Conservation (phyloP, 2,329 filamentous ascomycete species). For the Nakataea oryzae region DNA sequence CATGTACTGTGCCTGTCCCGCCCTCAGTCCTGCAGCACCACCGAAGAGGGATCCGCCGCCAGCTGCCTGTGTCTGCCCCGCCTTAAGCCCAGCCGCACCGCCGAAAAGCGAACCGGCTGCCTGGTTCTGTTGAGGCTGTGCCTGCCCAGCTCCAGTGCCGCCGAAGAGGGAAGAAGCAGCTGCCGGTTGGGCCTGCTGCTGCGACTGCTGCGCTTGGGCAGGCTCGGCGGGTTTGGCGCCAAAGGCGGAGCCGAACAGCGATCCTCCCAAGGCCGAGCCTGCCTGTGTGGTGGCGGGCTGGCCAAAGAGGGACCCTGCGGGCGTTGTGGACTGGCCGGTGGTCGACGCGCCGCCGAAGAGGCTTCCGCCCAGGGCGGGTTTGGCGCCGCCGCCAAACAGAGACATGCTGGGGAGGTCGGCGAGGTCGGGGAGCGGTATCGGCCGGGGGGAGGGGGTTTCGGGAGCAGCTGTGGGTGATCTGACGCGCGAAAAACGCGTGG, state of each 20-base stretch:
- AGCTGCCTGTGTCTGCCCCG: too few relatives aligned
- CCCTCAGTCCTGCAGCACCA: too few relatives aligned
- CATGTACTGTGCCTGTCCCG: neutral
- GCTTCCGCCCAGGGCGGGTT: neutral
- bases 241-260: slow-evolving; percentile 6
- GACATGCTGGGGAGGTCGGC: neutral
- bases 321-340: neutral
- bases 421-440: neutral
- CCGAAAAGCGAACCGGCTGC: too few relatives aligned
- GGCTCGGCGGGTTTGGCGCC: neutral
- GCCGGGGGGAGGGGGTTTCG: neutral
- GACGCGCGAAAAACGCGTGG: neutral
- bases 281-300: slow-evolving; percentile 4
- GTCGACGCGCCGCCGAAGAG: neutral
- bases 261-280: neutral
- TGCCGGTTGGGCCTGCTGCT: slow-evolving; percentile 6
- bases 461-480: neutral
- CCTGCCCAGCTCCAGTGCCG: slow-evolving; percentile 1
- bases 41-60: slow-evolving; percentile 8
- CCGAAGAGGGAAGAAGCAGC: slow-evolving; percentile 5
- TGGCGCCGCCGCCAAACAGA: neutral
- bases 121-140: neutral
- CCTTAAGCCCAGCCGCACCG: too few relatives aligned
- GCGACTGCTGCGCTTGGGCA: slow-evolving; percentile 8
- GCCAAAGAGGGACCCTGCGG: slow-evolving; percentile 9